These are phyloP conservation scores for Cordyceps javanica DNA, from an alignment of 2,329 filamentous ascomycete genomes.

Conservation along the genomic window DNA sequence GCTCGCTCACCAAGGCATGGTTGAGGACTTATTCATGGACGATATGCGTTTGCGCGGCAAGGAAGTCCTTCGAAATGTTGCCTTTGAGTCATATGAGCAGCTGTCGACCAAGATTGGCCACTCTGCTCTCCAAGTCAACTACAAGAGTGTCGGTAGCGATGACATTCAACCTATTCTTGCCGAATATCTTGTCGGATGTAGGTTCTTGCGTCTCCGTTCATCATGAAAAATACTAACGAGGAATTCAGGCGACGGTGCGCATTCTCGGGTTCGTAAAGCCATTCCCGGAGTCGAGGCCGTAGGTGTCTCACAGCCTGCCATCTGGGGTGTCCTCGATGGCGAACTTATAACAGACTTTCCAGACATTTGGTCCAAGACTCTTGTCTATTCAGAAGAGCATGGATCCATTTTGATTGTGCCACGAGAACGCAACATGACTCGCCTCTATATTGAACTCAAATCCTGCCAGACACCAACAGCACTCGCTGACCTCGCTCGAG, in stretches of 20 bases:
- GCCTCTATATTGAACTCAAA: constrained; percentile 55
- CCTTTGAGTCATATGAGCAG: constrained; percentile 52
- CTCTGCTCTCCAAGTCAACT: constrained; percentile 44
- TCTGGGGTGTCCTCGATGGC: constrained; percentile 69
- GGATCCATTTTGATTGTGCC: constrained; percentile 71
- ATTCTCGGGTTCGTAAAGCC: constrained; percentile 61
- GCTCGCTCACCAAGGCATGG: constrained; percentile 66
- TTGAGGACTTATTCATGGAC: constrained; percentile 64
- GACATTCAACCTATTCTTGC: constrained; percentile 46
- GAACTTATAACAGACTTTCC: constrained; percentile 67
- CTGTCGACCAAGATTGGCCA: constrained; percentile 33
- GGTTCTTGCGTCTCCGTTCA: constrained; percentile 17
- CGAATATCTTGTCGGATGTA: constrained; percentile 63
- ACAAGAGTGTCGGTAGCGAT: constrained; percentile 44
- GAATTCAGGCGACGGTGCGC: constrained; percentile 58
- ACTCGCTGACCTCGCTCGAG: constrained; percentile 27
- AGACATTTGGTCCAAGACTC: constrained; percentile 68
- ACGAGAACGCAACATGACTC: constrained; percentile 65
- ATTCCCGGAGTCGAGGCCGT: constrained; percentile 53
- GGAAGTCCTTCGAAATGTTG: constrained; percentile 56
- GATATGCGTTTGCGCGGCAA: constrained; percentile 61
- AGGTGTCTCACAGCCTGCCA: constrained; percentile 45
- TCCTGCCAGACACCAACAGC: constrained; percentile 31
- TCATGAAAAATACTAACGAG: background rate
- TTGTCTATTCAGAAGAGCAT: constrained; percentile 59